A percentile compares a stretch with the other conserved stretches of the same genome.
Evolutionary conservation across 1,284 basidiomycete genomes (phyloP).

Genomic region (Ceratorhiza oryzae-sativae): DNA sequence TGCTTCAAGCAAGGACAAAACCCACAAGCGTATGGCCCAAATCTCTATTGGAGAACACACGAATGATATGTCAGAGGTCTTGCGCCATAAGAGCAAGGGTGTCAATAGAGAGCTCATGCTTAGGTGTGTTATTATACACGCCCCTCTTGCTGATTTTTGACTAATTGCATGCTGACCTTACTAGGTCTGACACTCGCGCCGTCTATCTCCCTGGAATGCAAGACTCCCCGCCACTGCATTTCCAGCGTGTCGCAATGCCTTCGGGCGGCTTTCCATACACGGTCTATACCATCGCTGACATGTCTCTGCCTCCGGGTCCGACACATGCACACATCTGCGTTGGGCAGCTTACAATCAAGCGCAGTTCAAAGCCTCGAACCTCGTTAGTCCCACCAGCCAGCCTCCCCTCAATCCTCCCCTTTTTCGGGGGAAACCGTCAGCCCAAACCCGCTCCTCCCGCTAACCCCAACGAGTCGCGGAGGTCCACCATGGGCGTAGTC

Average conservation of each 20-base stretch:
- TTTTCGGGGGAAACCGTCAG: neutral
- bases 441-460: neutral
- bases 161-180: neutral
- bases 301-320: conserved; percentile 17
- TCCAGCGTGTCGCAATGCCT: conserved; percentile 28
- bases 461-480: neutral
- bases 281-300: conserved; percentile 32
- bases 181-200: conserved; percentile 23
- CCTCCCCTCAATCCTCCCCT: conserved; percentile 4
- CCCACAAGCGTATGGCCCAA: neutral
- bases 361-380: neutral
- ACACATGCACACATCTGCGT: conserved; percentile 32
- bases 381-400: neutral
- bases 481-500: neutral
- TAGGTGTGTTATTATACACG: neutral
- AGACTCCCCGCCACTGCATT: neutral
- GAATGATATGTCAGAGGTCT: conserved; percentile 10
- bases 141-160: neutral
- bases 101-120: conserved; percentile 13
- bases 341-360: conserved; percentile 27
- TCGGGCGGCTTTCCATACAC: conserved; percentile 32
- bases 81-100: conserved; percentile 5
- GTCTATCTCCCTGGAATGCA: conserved; percentile 10
- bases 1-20: neutral
- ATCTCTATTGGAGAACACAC: conserved; percentile 16